phyloP scores from a whole-genome alignment of 345 rosid genomes.

The Euphorbia pulcherrima region DNA sequence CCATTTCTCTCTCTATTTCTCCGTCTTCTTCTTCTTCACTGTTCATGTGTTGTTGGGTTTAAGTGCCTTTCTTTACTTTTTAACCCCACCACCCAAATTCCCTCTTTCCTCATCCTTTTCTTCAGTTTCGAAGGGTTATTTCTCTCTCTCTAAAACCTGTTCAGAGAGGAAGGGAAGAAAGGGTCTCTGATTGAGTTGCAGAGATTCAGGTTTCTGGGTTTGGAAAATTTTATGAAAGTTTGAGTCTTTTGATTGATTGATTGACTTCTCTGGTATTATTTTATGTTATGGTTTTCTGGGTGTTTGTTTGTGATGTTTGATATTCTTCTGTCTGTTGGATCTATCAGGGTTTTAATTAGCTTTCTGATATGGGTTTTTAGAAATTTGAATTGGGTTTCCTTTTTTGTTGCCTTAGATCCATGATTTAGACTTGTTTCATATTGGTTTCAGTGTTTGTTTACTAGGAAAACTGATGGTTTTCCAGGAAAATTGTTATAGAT shows the following conservation, averaged over 20 bases:
- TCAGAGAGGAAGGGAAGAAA: background rate
- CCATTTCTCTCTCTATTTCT: background rate
- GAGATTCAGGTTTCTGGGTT: constrained; percentile 9
- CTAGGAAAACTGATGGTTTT: background rate
- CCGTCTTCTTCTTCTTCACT: background rate
- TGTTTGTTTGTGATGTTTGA: constrained; percentile 7
- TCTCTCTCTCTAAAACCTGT: too few relatives aligned
- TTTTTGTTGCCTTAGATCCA: constrained; percentile 19
- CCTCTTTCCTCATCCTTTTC: background rate
- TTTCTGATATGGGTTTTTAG: constrained; percentile 11
- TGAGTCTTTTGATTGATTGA: background rate
- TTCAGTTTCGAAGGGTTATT: background rate
- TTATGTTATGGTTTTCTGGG: constrained; percentile 3
- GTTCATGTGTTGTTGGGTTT: background rate
- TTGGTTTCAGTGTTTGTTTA: background rate
- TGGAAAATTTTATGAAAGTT: background rate
- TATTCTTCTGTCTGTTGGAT: constrained; percentile 6
- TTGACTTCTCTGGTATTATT: too few relatives aligned
- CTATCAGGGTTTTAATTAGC: background rate
- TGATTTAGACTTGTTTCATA: constrained; percentile 4
- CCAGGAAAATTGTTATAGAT: background rate
- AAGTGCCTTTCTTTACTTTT: constrained; percentile 8
- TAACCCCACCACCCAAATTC: constrained; percentile 1
- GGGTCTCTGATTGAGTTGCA: background rate
- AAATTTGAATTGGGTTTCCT: background rate